A percentile compares a stretch with the other conserved stretches of the same genome.
Evolutionary conservation across 208 protist genomes (phyloP).

Genomic region (Acanthamoeba royreba): DNA sequence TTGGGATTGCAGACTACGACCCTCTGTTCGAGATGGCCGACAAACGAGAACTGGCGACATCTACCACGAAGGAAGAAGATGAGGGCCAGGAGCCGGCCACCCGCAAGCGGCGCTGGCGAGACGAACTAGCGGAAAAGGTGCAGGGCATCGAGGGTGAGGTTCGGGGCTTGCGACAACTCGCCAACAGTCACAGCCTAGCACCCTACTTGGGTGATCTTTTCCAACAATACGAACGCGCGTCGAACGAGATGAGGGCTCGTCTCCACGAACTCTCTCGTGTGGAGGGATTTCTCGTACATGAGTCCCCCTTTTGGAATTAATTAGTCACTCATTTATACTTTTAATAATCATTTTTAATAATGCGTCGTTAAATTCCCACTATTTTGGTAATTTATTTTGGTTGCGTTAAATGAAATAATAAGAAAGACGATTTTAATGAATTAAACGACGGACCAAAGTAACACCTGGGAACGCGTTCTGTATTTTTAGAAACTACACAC

Average conservation of each 20-base stretch:
- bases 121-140: slow-evolving; percentile 21
- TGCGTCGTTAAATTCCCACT: too few species aligned
- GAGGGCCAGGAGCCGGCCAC: slow-evolving; percentile 12
- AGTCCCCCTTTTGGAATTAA: not conserved
- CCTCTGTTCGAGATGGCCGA: not conserved
- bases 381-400: too few species aligned
- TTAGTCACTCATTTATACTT: not conserved
- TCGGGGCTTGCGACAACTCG: not conserved
- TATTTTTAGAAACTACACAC: not conserved
- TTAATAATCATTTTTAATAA: too few species aligned
- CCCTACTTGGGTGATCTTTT: not conserved
- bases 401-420: too few species aligned
- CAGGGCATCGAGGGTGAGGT: not conserved
- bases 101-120: not conserved
- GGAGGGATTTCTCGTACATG: not conserved
- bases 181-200: not conserved
- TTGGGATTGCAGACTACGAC: too few species aligned
- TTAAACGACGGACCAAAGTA: too few species aligned
- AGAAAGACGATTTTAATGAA: too few species aligned
- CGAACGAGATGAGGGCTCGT: not conserved
- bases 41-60: not conserved
- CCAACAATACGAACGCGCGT: not conserved
- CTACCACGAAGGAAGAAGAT: too few species aligned
- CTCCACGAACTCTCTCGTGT: not conserved
- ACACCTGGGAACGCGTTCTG: too few species aligned